A percentile compares a stretch with the other conserved stretches of the same genome.
Evolutionary conservation across 129 eudicot genomes (phyloP).

Genomic region (Artemisia tridentata): DNA sequence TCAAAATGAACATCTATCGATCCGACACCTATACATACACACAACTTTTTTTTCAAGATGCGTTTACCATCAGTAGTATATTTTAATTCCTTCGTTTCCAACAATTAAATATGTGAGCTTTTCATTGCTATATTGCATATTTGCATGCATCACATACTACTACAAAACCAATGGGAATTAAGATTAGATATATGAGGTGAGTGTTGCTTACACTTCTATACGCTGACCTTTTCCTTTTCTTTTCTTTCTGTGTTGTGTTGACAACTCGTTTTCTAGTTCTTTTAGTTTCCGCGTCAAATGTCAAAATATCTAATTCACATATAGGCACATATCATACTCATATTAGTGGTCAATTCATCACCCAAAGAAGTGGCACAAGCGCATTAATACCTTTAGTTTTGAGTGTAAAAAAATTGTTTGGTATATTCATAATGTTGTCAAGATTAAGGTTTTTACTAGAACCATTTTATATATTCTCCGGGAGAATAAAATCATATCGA

Average conservation of each 20-base stretch:
- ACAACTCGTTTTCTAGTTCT: constrained; percentile 23
- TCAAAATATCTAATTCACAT: constrained; percentile 22
- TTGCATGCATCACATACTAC: constrained; percentile 27
- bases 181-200: constrained; percentile 24
- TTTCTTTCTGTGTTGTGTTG: not conserved
- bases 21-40: too few relatives aligned
- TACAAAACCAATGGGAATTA: constrained; percentile 19
- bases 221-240: constrained; percentile 18
- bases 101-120: constrained; percentile 6
- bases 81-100: not conserved
- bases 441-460: too few relatives aligned
- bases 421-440: too few relatives aligned
- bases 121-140: constrained; percentile 12
- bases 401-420: too few relatives aligned
- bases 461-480: too few relatives aligned
- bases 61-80: too few relatives aligned
- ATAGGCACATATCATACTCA: constrained; percentile 5
- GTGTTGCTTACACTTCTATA: constrained; percentile 19
- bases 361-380: too few relatives aligned
- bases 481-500: too few relatives aligned
- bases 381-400: too few relatives aligned
- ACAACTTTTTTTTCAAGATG: too few relatives aligned
- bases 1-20: too few relatives aligned
- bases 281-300: constrained; percentile 24
- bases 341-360: not conserved